Evolutionary conservation across 202 grass and related monocot genomes (phyloP).

Genomic region (Bolboschoenoplectus hybrid): DNA sequence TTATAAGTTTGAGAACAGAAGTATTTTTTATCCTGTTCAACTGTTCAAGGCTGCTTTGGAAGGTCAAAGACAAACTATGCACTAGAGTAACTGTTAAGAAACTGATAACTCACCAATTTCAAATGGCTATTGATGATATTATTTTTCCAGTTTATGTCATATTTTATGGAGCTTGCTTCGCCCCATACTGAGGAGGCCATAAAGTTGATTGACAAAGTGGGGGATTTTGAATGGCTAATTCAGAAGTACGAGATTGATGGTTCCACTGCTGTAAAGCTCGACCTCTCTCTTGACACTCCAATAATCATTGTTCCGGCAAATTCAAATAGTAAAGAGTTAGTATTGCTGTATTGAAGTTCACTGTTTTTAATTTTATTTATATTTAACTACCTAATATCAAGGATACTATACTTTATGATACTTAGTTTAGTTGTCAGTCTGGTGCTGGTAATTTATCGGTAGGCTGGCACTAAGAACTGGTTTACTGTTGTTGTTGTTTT

Average conservation of each 20-base stretch:
- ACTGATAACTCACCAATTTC: not conserved
- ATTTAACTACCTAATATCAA: slow-evolving; percentile 3
- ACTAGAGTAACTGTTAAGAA: not conserved
- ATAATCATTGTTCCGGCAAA: slow-evolving; percentile 93
- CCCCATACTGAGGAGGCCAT: slow-evolving; percentile 96
- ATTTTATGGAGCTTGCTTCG: slow-evolving; percentile 99
- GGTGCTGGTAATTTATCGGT: not conserved
- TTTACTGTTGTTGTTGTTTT: not conserved
- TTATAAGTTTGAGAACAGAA: slow-evolving; percentile 25
- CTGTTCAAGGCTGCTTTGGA: not conserved
- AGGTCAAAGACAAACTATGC: not conserved
- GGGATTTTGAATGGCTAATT: slow-evolving; percentile 93
- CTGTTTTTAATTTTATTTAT: slow-evolving; percentile 15
- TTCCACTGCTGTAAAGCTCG: slow-evolving; percentile 81
- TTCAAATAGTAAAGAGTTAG: slow-evolving; percentile 88
- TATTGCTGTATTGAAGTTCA: slow-evolving; percentile 16
- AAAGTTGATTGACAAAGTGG: slow-evolving; percentile 97
- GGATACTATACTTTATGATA: slow-evolving; percentile 22
- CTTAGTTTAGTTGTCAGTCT: not conserved
- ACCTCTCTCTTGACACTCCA: slow-evolving; percentile 92
- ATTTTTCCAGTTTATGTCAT: slow-evolving; percentile 82
- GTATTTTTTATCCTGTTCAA: not conserved
- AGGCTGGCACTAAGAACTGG: not conserved
- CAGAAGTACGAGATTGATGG: slow-evolving; percentile 99
- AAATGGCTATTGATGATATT: slow-evolving; percentile 6